These are phyloP conservation scores for Secale cereale DNA, from an alignment of 176 grass and related monocot species.

Conservation along the genomic window DNA sequence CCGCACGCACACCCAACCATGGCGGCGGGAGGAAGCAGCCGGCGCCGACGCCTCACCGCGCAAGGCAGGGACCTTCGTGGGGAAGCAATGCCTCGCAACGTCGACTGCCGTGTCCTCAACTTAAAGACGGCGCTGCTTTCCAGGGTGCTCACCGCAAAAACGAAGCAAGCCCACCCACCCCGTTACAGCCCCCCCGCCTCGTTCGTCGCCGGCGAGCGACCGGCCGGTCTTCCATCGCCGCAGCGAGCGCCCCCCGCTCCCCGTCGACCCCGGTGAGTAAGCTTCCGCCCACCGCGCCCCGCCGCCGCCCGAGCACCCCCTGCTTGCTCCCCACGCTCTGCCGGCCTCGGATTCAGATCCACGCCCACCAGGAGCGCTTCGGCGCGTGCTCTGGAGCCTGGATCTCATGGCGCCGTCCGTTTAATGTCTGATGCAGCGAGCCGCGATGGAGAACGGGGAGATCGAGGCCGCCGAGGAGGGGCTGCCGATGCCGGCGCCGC, in stretches of 20 bases:
- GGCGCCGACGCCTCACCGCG: no score
- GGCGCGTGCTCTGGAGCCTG: no score
- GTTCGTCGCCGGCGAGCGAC: no score
- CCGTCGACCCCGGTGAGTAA: neutral
- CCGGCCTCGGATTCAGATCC: neutral
- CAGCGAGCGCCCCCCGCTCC: neutral
- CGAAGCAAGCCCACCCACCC: neutral
- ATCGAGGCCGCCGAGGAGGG: slow-evolving; percentile 61
- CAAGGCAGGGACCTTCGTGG: no score
- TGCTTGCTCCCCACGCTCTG: neutral
- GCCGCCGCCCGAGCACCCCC: neutral
- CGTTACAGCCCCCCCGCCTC: neutral
- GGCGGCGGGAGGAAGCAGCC: no score
- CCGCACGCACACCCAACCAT: no score
- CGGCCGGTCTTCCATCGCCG: neutral
- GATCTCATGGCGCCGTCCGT: neutral
- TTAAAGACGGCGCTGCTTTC: neutral
- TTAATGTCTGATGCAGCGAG: neutral
- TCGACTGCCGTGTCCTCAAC: neutral
- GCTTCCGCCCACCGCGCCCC: neutral
- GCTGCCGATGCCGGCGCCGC: slow-evolving; percentile 43
- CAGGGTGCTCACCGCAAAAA: neutral
- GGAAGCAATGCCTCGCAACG: no score
- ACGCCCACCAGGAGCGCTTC: neutral
- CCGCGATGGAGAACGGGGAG: slow-evolving; percentile 74